These are phyloP conservation scores for Globisporangium irregulare DNA, from an alignment of 352 stramenopile species.

Conservation along the genomic window DNA sequence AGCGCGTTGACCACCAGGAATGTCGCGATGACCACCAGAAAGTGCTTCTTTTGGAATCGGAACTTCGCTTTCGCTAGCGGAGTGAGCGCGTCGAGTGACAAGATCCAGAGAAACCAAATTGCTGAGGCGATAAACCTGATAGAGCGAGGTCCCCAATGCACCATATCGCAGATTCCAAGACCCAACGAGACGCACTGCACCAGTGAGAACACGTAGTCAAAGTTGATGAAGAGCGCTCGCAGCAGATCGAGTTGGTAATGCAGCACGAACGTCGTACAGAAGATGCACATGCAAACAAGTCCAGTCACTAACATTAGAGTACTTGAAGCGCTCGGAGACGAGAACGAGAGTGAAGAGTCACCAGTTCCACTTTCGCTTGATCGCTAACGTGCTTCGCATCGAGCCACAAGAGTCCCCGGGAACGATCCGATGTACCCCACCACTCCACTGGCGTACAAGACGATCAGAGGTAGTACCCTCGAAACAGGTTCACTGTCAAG, in stretches of 20 bases:
- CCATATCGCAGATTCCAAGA: neutral
- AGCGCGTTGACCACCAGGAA: neutral
- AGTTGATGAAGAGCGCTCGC: neutral
- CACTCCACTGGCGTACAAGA: neutral
- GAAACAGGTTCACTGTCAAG: neutral
- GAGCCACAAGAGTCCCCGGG: neutral
- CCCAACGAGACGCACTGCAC: neutral
- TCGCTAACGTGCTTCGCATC: neutral
- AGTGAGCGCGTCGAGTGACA: neutral
- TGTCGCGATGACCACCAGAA: neutral
- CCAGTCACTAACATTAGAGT: neutral
- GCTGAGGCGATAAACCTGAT: neutral
- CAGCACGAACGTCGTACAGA: neutral
- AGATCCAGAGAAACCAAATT: conserved; percentile 1
- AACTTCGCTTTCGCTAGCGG: neutral
- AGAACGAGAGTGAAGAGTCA: neutral
- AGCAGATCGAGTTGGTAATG: neutral
- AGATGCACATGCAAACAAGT: neutral
- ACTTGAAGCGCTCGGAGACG: neutral
- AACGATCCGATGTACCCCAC: neutral
- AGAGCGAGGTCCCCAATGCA: neutral
- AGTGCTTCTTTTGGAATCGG: neutral
- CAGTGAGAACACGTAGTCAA: conserved; percentile 2
- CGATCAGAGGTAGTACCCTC: neutral
- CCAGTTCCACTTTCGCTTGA: neutral